These are phyloP conservation scores for Cadophora sp. DNA, from an alignment of 2,329 filamentous ascomycete species.

Conservation along the genomic window DNA sequence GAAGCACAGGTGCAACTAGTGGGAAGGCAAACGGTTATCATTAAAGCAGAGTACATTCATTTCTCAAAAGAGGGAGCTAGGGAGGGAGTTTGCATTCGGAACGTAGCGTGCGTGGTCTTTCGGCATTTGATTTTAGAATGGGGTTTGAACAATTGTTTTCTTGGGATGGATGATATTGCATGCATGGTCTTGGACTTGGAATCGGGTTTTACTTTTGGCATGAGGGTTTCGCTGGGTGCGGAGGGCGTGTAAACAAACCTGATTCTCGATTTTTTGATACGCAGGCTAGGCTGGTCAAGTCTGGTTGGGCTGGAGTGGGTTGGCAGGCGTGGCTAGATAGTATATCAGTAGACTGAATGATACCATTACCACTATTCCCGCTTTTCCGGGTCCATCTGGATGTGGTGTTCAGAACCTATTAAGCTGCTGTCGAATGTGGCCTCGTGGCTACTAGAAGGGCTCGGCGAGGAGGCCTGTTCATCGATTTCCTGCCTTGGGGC, in stretches of 20 bases:
- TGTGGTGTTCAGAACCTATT: too few relatives aligned
- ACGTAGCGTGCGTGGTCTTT: neutral
- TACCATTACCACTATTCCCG: neutral
- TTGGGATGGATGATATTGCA: conserved; percentile 9
- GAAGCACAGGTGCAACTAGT: neutral
- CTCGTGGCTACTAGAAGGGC: too few relatives aligned
- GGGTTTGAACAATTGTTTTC: neutral
- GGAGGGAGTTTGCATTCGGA: conserved; percentile 15
- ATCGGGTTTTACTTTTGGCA: neutral
- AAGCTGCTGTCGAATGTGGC: too few relatives aligned
- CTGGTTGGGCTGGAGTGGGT: neutral
- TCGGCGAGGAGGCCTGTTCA: too few relatives aligned
- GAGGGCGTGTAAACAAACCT: neutral
- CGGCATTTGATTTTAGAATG: neutral
- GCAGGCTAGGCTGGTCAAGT: neutral
- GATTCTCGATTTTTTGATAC: neutral
- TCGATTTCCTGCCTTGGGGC: too few relatives aligned
- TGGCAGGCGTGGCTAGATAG: neutral
- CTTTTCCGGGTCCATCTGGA: too few relatives aligned
- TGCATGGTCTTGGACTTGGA: conserved; percentile 5
- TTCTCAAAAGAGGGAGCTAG: neutral
- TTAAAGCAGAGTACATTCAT: conserved; percentile 1
- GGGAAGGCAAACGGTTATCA: conserved; percentile 29
- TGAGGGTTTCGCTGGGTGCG: neutral
- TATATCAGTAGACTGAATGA: neutral